phyloP scores from a whole-genome alignment of 2,329 filamentous ascomycete genomes.

The Didymella pomorum region DNA sequence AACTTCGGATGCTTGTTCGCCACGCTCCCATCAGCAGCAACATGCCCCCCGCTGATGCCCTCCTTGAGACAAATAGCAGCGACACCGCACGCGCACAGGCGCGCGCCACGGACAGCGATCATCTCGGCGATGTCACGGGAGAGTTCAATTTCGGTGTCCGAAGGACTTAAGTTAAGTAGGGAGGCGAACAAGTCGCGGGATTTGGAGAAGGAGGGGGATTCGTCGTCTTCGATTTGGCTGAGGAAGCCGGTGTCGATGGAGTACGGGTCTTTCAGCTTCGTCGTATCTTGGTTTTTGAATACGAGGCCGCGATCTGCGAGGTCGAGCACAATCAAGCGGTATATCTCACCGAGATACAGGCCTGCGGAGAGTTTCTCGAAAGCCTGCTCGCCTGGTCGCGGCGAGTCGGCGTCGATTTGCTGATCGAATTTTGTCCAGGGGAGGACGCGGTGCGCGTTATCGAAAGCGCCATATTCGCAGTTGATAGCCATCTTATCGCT shows the following conservation, averaged over 20 bases:
- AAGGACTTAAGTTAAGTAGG: slow-evolving; percentile 30
- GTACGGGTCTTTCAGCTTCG: slow-evolving; percentile 79
- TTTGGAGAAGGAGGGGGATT: slow-evolving; percentile 25
- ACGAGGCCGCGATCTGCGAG: slow-evolving; percentile 75
- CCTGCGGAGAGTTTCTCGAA: slow-evolving; percentile 59
- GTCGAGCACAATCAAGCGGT: slow-evolving; percentile 55
- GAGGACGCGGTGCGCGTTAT: slow-evolving; percentile 89
- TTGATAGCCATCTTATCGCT: slow-evolving; percentile 79
- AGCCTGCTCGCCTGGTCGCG: slow-evolving; percentile 55
- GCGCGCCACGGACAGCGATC: slow-evolving; percentile 46
- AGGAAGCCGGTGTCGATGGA: slow-evolving; percentile 89
- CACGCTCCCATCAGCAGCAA: slow-evolving; percentile 52
- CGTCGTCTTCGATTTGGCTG: slow-evolving; percentile 78
- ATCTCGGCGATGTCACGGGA: slow-evolving; percentile 41
- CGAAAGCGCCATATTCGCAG: slow-evolving; percentile 97
- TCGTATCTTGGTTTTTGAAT: slow-evolving; percentile 80
- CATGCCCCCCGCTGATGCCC: slow-evolving; percentile 42
- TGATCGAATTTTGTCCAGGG: slow-evolving; percentile 75
- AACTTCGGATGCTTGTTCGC: slow-evolving; percentile 55
- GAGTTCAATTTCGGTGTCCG: slow-evolving; percentile 39
- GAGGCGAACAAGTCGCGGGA: slow-evolving; percentile 35
- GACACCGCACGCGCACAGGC: slow-evolving; percentile 51
- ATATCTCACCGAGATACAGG: slow-evolving; percentile 57
- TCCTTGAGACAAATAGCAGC: slow-evolving; percentile 50
- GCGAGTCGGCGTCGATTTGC: slow-evolving; percentile 55